phyloP scores from a whole-genome alignment of 192 early-diverging fungal species.

The Thoreauomyces humboldtii region DNA sequence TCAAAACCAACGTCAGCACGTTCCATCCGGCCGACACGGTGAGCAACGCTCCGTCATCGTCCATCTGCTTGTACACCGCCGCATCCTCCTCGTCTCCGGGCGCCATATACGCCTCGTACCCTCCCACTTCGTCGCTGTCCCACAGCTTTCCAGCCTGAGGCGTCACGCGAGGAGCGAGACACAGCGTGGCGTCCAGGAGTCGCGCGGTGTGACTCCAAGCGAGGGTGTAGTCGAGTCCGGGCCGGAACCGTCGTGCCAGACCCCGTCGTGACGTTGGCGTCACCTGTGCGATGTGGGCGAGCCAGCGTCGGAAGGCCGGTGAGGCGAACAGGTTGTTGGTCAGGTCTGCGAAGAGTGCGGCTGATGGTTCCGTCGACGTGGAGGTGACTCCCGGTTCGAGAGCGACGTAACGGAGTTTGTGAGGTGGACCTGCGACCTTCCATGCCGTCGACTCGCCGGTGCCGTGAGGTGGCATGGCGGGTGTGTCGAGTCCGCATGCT shows the following conservation, averaged over 20 bases:
- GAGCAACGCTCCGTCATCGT: slow-evolving; percentile 67
- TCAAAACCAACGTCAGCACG: slow-evolving; percentile 62
- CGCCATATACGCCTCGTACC: slow-evolving; percentile 76
- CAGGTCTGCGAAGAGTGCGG: slow-evolving; percentile 35
- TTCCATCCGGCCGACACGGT: slow-evolving; percentile 67
- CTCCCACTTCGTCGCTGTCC: slow-evolving; percentile 64
- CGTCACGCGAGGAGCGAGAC: slow-evolving; percentile 38
- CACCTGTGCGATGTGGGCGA: slow-evolving; percentile 55
- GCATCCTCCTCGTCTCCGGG: slow-evolving; percentile 67
- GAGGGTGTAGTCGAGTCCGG: slow-evolving; percentile 79
- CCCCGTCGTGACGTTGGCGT: slow-evolving; percentile 43
- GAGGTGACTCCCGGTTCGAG: slow-evolving; percentile 30
- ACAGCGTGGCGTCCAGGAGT: slow-evolving; percentile 67
- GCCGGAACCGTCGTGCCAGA: slow-evolving; percentile 68
- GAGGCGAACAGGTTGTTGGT: slow-evolving; percentile 48
- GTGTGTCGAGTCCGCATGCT: slow-evolving; percentile 39
- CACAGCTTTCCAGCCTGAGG: slow-evolving; percentile 42
- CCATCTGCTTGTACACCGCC: slow-evolving; percentile 65
- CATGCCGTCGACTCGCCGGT: slow-evolving; percentile 56
- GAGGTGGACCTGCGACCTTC: slow-evolving; percentile 61
- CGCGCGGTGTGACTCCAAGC: slow-evolving; percentile 53
- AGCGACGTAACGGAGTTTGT: slow-evolving; percentile 61
- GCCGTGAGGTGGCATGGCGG: slow-evolving; percentile 49
- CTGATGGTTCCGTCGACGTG: slow-evolving; percentile 12
- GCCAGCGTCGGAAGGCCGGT: slow-evolving; percentile 60